These are phyloP conservation scores for Starmerella powellii DNA, from an alignment of 805 yeast species.

Conservation along the genomic window DNA sequence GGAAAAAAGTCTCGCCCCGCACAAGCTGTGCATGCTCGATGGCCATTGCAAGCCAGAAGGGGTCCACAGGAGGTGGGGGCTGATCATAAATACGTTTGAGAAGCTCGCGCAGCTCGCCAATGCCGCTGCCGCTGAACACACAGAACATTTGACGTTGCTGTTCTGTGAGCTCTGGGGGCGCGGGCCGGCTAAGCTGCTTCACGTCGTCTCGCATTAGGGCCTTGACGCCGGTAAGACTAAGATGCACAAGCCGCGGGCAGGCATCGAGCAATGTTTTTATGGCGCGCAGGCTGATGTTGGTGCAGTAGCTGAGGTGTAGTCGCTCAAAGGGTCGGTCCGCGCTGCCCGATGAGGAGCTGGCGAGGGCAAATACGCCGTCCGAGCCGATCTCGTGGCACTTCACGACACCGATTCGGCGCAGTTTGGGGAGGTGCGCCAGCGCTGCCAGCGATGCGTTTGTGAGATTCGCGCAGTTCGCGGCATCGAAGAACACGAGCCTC, in stretches of 20 bases:
- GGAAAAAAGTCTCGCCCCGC: too few relatives aligned
- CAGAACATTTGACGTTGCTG: constrained; percentile 79
- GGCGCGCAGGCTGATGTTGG: constrained; percentile 65
- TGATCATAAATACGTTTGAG: constrained; percentile 26
- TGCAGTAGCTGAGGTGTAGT: constrained; percentile 85
- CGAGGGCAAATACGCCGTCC: constrained; percentile 58
- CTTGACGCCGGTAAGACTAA: constrained; percentile 81
- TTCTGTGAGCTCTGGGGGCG: constrained; percentile 83
- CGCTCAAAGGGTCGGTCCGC: constrained; percentile 72
- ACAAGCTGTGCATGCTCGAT: too few relatives aligned
- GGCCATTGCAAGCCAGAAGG: too few relatives aligned
- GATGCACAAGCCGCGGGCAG: constrained; percentile 79
- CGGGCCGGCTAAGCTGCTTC: constrained; percentile 75
- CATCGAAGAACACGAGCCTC: constrained; percentile 79
- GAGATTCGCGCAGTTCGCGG: constrained; percentile 85
- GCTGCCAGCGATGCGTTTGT: constrained; percentile 74
- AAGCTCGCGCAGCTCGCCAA: constrained; percentile 58
- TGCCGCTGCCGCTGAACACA: constrained; percentile 88
- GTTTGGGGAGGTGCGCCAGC: constrained; percentile 60
- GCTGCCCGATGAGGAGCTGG: constrained; percentile 43
- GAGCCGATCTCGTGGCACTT: constrained; percentile 83
- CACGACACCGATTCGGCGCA: constrained; percentile 85
- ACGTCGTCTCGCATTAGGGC: constrained; percentile 82
- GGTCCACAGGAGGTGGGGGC: too few relatives aligned
- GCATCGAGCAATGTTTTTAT: constrained; percentile 59